A percentile compares a stretch with the other conserved stretches of the same genome.
Evolutionary conservation across 2,329 filamentous ascomycete genomes (phyloP).

Genomic region (Clonostachys solani): DNA sequence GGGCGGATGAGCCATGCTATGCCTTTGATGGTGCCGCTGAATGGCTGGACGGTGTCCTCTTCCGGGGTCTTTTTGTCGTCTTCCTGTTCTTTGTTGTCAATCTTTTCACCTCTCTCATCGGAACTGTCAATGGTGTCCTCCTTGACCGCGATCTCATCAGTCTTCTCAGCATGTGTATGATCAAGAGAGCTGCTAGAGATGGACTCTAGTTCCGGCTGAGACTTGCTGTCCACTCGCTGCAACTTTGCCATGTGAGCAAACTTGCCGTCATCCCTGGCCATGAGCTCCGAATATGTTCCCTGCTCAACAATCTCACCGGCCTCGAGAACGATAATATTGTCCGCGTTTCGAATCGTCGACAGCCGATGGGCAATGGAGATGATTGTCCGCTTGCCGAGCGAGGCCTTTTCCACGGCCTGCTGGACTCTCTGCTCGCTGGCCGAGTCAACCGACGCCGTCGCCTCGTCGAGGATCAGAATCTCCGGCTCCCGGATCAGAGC

Average conservation of each 20-base stretch:
- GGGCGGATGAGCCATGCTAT: slow-evolving; percentile 30
- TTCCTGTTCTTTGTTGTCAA: slow-evolving; percentile 25
- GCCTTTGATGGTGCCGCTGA: slow-evolving; percentile 29
- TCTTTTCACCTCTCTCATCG: slow-evolving; percentile 22
- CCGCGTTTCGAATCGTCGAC: slow-evolving; percentile 58
- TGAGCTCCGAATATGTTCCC: slow-evolving; percentile 57
- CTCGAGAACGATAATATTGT: slow-evolving; percentile 63
- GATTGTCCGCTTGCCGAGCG: slow-evolving; percentile 50
- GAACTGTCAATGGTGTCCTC: slow-evolving; percentile 11
- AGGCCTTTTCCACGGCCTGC: slow-evolving; percentile 29
- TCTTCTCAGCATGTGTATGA: slow-evolving; percentile 30
- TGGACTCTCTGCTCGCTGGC: slow-evolving; percentile 52
- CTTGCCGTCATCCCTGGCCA: slow-evolving; percentile 37
- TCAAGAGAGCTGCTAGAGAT: slow-evolving; percentile 19
- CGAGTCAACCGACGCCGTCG: slow-evolving; percentile 57
- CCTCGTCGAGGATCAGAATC: slow-evolving; percentile 58
- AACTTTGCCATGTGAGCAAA: slow-evolving; percentile 48
- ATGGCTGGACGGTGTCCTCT: slow-evolving; percentile 28
- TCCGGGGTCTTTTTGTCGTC: slow-evolving; percentile 32
- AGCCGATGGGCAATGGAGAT: slow-evolving; percentile 63
- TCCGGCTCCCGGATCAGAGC: slow-evolving; percentile 52
- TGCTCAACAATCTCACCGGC: slow-evolving; percentile 58
- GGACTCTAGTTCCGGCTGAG: slow-evolving; percentile 19
- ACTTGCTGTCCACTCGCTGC: slow-evolving; percentile 26
- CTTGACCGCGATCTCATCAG: slow-evolving; percentile 29